Evolutionary conservation across 495 filamentous ascomycete species (phyloP), one percentile per base, ranked within the genome.

Genomic region (Cairneyella variabilis): DNA sequence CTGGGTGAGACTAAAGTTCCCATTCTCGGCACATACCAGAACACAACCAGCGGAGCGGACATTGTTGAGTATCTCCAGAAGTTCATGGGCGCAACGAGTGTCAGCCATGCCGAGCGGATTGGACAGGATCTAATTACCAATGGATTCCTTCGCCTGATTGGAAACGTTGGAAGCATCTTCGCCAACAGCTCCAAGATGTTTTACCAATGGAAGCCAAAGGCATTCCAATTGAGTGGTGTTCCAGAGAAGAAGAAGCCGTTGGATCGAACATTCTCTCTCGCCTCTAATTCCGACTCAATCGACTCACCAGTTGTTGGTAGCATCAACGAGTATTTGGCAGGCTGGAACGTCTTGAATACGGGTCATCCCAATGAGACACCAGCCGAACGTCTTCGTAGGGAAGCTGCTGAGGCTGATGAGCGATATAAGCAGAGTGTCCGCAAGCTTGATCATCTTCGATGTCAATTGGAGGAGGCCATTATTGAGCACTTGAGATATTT

Each of bases 111-210:
- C 17, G 93, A 99, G 73, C 77, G 84, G 16, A 89, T 97, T 47
- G 93, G 93, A 7, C 93, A 97, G 69, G 93, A 99, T 65, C 75
- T 99, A 54, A 84, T 97, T 44, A 71, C 79, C 3, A 80, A 87
- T 63, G 93, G 93, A 26, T 95, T 96, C 65, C 74, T 99, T 51
- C 82, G 93, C 32, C 70, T 99, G 59, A 81, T 99, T 56, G 93
- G 93, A 43, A 95, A 88, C 65, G 92, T 99, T 51, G 93, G 95
- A 23, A 97, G 81, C 66, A 88, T 85, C 8, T 99, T 99, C 63
- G 90, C 91, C 54, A 99, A 99, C 71, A 97, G 90, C 72, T 91
- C 91, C 39, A 91, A 86, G 71, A 85, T 97, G 83, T 87, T 87
- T 64, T 99, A 97, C 67, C 93, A 99, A 67, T 99, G 95, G 95